These are phyloP conservation scores for Nemania serpens DNA, from an alignment of 2,329 filamentous ascomycete genomes.

Conservation along the genomic window DNA sequence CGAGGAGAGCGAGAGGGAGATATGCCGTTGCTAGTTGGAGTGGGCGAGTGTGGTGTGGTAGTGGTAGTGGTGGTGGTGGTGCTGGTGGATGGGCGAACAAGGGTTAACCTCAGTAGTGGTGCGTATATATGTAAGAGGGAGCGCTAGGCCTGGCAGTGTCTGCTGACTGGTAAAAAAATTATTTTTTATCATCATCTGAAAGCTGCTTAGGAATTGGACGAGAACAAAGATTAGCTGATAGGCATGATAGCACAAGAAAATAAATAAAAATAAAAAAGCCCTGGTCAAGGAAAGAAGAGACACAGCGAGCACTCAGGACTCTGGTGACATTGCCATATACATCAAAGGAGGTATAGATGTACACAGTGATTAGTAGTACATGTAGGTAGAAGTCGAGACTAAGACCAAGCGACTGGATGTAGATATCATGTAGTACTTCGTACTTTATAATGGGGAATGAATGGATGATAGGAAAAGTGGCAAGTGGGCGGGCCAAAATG, in stretches of 20 bases:
- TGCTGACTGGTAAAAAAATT: conserved; percentile 27
- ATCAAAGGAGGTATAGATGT: conserved; percentile 17
- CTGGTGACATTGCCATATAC: conserved; percentile 18
- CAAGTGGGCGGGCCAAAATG: conserved; percentile 16
- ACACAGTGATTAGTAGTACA: conserved; percentile 13
- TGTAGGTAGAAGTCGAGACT: not conserved
- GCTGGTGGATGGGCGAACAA: conserved; percentile 33
- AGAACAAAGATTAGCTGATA: conserved; percentile 29
- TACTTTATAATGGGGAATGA: conserved; percentile 3
- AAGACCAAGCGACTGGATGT: not conserved
- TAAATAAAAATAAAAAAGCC: too few species aligned
- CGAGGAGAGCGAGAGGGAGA: conserved; percentile 31
- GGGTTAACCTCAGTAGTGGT: conserved; percentile 23
- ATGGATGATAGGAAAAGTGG: conserved; percentile 5
- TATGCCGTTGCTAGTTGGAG: conserved; percentile 35
- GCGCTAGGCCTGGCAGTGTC: conserved; percentile 20
- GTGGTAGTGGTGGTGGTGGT: conserved; percentile 30
- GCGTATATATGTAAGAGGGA: conserved; percentile 25
- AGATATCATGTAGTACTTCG: not conserved
- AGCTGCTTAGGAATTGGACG: conserved; percentile 21
- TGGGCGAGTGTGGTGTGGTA: conserved; percentile 30
- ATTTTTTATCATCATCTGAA: conserved; percentile 17
- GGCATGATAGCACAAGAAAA: conserved; percentile 9
- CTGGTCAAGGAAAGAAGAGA: conserved; percentile 15
- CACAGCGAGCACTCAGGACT: conserved; percentile 17